Conservation (phyloP, 306 rosid genomes). For the Citrullus mucosospermus region DNA sequence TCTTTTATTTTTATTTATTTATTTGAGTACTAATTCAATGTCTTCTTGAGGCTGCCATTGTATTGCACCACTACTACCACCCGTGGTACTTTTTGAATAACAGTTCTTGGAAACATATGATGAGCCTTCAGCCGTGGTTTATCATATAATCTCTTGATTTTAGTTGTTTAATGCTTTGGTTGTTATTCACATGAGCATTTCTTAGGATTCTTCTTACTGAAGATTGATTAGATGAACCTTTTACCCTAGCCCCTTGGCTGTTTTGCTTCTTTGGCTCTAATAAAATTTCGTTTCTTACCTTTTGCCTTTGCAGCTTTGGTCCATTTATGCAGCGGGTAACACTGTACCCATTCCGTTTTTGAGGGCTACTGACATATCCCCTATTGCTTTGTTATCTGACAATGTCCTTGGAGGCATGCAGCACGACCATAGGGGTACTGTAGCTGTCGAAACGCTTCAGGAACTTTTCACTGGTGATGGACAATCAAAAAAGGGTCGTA, state of each 20-base stretch:
- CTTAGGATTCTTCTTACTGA: no score
- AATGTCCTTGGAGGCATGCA: conserved; percentile 70
- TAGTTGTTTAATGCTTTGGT: not conserved
- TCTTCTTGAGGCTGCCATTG: not conserved
- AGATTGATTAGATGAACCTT: no score
- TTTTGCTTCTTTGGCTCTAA: no score
- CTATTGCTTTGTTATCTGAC: conserved; percentile 90
- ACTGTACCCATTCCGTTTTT: conserved; percentile 96
- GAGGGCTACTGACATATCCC: conserved; percentile 96
- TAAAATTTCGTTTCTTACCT: not conserved
- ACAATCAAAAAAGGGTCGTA: conserved; percentile 80
- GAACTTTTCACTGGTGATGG: conserved; percentile 91
- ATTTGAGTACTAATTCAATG: not conserved
- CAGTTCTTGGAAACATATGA: not conserved
- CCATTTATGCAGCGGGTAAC: conserved; percentile 96
- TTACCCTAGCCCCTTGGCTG: no score
- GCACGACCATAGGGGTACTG: conserved; percentile 35
- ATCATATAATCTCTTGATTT: not conserved
- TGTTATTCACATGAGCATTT: not conserved
- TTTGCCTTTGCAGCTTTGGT: conserved; percentile 65
- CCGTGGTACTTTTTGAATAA: not conserved
- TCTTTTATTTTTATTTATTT: no score
- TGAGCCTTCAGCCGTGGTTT: not conserved
- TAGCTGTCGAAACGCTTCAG: conserved; percentile 69
- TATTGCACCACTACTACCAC: not conserved